Evolutionary conservation across 805 yeast species (phyloP).

Genomic region (Starmera caribaea): DNA sequence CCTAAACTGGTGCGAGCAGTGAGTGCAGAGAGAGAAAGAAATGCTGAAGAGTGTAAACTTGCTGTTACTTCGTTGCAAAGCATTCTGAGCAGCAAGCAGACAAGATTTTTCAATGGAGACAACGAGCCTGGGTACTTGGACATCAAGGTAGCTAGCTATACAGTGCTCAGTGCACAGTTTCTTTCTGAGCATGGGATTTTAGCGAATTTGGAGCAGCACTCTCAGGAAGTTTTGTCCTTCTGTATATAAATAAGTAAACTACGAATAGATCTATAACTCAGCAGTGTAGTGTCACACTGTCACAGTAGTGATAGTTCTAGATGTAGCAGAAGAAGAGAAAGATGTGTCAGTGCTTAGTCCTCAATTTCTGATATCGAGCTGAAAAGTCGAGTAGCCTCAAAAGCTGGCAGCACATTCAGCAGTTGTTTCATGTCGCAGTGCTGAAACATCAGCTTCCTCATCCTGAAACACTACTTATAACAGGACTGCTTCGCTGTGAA

Average conservation of each 20-base stretch:
- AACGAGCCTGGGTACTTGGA: conserved; percentile 18
- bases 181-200: conserved; percentile 5
- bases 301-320: too few relatives aligned
- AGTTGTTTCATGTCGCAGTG: too few relatives aligned
- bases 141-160: conserved; percentile 23
- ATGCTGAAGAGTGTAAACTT: conserved; percentile 12
- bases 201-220: conserved; percentile 3
- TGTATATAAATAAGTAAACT: conserved; percentile 2
- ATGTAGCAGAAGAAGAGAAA: not conserved
- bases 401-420: too few relatives aligned
- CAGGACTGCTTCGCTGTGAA: too few relatives aligned
- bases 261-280: too few relatives aligned
- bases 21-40: conserved; percentile 9
- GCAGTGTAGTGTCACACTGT: too few relatives aligned
- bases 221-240: conserved; percentile 7
- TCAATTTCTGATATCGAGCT: too few relatives aligned
- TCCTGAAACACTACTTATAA: too few relatives aligned
- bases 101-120: conserved; percentile 7
- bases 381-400: not conserved
- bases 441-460: too few relatives aligned
- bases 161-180: conserved; percentile 15
- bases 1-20: conserved; percentile 6
- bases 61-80: conserved; percentile 17
- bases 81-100: conserved; percentile 10
- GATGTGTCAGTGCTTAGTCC: not conserved